A percentile compares a stretch with the other conserved stretches of the same genome.
Evolutionary conservation across 2,329 filamentous ascomycete species (phyloP).

Genomic region (Neonectria magnoliae): DNA sequence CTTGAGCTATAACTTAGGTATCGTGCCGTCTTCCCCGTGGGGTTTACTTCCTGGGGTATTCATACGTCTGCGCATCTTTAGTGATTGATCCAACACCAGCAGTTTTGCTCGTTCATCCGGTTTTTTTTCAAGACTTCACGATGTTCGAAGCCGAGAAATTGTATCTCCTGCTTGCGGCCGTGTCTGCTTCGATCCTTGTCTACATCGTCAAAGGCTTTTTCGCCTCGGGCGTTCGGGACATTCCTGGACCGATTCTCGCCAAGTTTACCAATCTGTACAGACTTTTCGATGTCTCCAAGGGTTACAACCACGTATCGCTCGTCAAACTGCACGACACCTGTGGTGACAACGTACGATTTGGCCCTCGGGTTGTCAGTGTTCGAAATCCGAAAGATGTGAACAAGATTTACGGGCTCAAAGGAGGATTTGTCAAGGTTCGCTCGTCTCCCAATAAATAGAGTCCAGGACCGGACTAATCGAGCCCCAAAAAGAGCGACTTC

Average conservation of each 20-base stretch:
- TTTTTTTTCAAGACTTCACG: no score
- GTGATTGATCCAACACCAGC: no score
- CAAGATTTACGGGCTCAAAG: conserved; percentile 29
- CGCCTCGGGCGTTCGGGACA: conserved; percentile 1
- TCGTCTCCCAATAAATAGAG: not conserved
- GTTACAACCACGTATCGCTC: conserved; percentile 8
- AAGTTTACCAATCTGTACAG: conserved; percentile 16
- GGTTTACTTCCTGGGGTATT: no score
- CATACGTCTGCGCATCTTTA: no score
- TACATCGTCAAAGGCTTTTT: not conserved
- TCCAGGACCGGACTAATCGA: no score
- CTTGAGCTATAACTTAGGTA: no score
- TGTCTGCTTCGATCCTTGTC: not conserved
- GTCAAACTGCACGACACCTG: conserved; percentile 4
- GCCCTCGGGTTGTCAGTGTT: conserved; percentile 7
- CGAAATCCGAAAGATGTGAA: conserved; percentile 7
- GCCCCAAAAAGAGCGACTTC: no score
- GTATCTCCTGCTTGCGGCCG: not conserved
- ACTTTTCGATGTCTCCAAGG: conserved; percentile 8
- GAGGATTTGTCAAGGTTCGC: conserved; percentile 26
- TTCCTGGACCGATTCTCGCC: conserved; percentile 5
- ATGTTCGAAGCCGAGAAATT: not conserved
- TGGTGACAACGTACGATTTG: conserved; percentile 10
- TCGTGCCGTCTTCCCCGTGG: no score
- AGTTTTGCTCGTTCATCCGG: no score